A percentile compares a stretch with the other conserved stretches of the same genome.
These are phyloP conservation scores for Myrica gale DNA, from an alignment of 306 rosid species.

Conservation along the genomic window DNA sequence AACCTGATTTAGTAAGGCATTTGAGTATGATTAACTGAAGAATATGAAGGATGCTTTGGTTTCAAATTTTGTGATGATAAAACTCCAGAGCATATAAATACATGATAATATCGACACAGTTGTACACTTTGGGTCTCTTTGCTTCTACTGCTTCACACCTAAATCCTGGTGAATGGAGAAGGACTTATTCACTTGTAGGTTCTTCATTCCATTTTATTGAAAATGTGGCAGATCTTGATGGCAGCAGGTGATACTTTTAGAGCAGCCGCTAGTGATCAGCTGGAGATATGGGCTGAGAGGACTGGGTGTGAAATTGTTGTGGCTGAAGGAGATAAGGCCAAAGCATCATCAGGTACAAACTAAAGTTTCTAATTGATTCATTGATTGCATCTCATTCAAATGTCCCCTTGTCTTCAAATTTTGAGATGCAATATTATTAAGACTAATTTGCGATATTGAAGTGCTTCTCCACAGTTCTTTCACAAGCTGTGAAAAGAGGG, in stretches of 20 bases:
- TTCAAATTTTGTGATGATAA: neutral
- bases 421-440: neutral
- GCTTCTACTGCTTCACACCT: neutral
- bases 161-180: neutral
- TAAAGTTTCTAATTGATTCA: constrained; percentile 2
- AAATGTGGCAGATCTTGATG: constrained; percentile 67
- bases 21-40: neutral
- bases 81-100: neutral
- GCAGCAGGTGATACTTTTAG: constrained; percentile 99
- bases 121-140: neutral
- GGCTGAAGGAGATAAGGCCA: constrained; percentile 78
- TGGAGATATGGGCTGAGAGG: constrained; percentile 99
- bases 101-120: neutral
- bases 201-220: constrained; percentile 28
- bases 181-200: constrained; percentile 6
- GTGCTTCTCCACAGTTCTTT: constrained; percentile 75
- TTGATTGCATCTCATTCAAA: constrained; percentile 11
- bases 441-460: constrained; percentile 45
- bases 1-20: neutral
- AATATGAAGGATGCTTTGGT: neutral
- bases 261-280: constrained; percentile 98
- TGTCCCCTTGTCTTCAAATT: neutral
- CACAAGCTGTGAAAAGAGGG: constrained; percentile 87
- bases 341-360: constrained; percentile 74
- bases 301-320: constrained; percentile 88